Percentiles rank a stretch among this genome's conserved stretches.
Evolutionary conservation across 345 rosid genomes (phyloP).

Genomic region (Angophora floribunda): DNA sequence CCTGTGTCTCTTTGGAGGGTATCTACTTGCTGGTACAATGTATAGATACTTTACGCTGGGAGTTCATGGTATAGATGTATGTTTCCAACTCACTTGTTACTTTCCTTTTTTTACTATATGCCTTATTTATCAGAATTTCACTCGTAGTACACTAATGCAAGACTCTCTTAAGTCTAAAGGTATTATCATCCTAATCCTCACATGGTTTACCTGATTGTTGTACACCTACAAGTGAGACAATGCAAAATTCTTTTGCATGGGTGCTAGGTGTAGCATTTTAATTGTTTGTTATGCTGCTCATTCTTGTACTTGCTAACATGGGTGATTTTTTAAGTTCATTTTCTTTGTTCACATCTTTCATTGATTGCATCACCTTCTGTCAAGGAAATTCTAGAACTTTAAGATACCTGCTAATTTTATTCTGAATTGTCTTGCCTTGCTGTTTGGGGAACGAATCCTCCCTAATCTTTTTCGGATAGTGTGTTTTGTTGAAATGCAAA

Average conservation of each 20-base stretch:
- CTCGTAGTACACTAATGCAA: background rate
- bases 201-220: background rate
- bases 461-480: background rate
- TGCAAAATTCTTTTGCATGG: background rate
- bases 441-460: background rate
- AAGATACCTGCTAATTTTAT: background rate
- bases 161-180: background rate
- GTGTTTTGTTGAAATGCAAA: background rate
- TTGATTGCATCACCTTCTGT: background rate
- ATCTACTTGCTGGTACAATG: constrained; percentile 56
- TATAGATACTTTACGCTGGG: constrained; percentile 72
- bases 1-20: constrained; percentile 67
- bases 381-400: background rate
- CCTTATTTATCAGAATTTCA: background rate
- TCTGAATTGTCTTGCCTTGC: background rate
- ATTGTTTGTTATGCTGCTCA: background rate
- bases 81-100: constrained; percentile 1
- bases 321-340: background rate
- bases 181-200: background rate
- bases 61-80: constrained; percentile 63
- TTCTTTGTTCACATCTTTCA: background rate
- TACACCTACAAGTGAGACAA: background rate
- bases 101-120: background rate
- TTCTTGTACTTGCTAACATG: background rate
- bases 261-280: background rate